Evolutionary conservation across 2,329 filamentous ascomycete genomes (phyloP), one percentile per base, ranked within the genome.

Genomic region (Tolypocladium ophioglossoides): DNA sequence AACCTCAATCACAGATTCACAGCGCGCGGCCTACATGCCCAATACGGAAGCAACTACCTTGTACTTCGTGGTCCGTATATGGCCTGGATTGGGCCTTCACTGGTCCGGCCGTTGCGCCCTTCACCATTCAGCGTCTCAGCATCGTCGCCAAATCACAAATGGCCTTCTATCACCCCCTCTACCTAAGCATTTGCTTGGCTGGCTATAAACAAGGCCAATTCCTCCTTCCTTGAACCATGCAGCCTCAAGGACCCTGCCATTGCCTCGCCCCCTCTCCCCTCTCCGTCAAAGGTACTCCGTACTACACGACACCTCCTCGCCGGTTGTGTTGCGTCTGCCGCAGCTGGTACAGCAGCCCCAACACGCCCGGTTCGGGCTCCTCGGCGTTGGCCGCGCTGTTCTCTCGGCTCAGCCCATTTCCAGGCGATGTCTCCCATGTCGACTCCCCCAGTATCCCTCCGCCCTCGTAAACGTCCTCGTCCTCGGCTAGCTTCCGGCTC

Each of bases 301-400:
- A 8, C 27, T 48, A 64, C 39, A 69, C 60, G 52, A 74, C 68
- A 30, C 74, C 71, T n/a, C 69, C 68, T 53, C 76, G 68, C 38
- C 78, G 72, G 47, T 76, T 74, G 60, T 78, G 71, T 58, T 82
- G 78, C 24, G 77, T 76, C 64, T 82, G 77, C 60, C 79, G 78
- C 55, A 83, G 74, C 62, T 83, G 79, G 58, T 80, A 78, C 55
- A 84, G 77, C 61, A 84, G 71, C 5, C 77, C 77, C 47, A 84
- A 68, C 2, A 84, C 79, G 1, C 80, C 80, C 2, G 75, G 73
- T 16, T 80, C 78, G 3, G 74, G 68, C 41, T 77, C 76, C 12
- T 73, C 73, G 0, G 69, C 69, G 20, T 71, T 71, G 7, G 68
- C 69, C 9, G 68, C 71, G 61, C 78, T 83, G 58, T 74, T 77